A percentile compares a stretch with the other conserved stretches of the same genome.
These are phyloP conservation scores for Epichloe sibirici DNA, from an alignment of 2,329 filamentous ascomycete species.

Conservation along the genomic window DNA sequence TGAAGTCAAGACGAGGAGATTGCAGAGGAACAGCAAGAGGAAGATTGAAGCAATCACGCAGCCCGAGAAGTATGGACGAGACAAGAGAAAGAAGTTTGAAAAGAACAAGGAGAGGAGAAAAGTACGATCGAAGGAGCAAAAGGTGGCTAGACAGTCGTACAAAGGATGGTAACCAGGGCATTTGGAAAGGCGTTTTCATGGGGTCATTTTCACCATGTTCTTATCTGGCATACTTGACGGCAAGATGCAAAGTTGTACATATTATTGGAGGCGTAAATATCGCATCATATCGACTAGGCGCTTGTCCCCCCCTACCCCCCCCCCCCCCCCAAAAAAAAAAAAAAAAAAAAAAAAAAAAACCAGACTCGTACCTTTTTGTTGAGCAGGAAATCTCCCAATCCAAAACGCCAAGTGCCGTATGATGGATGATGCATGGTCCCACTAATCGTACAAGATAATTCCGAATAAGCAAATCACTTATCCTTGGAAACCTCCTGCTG, in stretches of 20 bases:
- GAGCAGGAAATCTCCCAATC: background rate
- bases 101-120: slow-evolving; percentile 75
- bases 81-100: slow-evolving; percentile 75
- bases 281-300: background rate
- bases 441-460: background rate
- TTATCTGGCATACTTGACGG: background rate
- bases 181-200: slow-evolving; percentile 16
- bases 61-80: slow-evolving; percentile 64
- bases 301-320: no score
- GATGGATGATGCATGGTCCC: background rate
- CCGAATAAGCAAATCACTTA: background rate
- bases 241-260: background rate
- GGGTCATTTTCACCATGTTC: background rate
- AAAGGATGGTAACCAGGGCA: slow-evolving; percentile 29
- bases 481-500: background rate
- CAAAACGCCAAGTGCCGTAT: background rate
- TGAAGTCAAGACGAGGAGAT: slow-evolving; percentile 57
- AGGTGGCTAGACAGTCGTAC: slow-evolving; percentile 59
- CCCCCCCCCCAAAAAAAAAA: background rate
- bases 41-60: slow-evolving; percentile 76
- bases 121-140: slow-evolving; percentile 62
- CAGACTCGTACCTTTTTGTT: background rate
- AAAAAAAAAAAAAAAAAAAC: no score
- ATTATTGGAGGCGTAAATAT: background rate
- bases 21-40: slow-evolving; percentile 69